phyloP scores from a whole-genome alignment of 129 eudicot species.

The Centaurea solstitialis region DNA sequence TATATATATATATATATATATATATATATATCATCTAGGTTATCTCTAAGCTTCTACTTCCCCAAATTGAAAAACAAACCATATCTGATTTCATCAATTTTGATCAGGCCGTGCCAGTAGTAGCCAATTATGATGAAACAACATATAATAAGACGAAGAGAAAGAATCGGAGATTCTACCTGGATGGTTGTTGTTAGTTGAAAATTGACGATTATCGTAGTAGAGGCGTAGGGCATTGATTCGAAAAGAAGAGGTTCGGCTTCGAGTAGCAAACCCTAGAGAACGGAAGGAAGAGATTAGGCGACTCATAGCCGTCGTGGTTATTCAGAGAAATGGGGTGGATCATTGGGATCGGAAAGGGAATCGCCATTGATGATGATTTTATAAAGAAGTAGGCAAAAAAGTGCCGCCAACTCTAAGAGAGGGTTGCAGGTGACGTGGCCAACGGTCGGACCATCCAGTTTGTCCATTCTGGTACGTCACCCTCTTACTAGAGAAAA shows the following conservation, averaged over 20 bases:
- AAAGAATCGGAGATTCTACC: slow-evolving; percentile 8
- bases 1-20: no score
- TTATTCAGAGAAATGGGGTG: slow-evolving; percentile 1
- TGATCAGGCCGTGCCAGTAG: not conserved
- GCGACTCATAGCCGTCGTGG: slow-evolving; percentile 18
- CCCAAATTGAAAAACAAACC: not conserved
- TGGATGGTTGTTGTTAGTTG: slow-evolving; percentile 8
- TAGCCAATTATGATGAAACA: not conserved
- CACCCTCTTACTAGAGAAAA: not conserved
- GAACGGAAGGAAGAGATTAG: slow-evolving; percentile 27
- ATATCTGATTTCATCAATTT: not conserved
- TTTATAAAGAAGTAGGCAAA: not conserved
- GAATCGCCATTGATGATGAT: slow-evolving; percentile 5
- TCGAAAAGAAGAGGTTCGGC: slow-evolving; percentile 21
- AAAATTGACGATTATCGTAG: slow-evolving; percentile 29
- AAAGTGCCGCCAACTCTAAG: slow-evolving; percentile 32
- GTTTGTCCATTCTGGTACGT: not conserved
- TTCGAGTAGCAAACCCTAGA: slow-evolving; percentile 39
- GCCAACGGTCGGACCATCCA: slow-evolving; percentile 48
- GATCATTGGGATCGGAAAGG: slow-evolving; percentile 17
- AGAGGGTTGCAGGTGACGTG: slow-evolving; percentile 37
- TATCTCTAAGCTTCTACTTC: not conserved
- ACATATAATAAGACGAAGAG: not conserved
- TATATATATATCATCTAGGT: no score
- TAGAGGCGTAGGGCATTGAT: slow-evolving; percentile 39